These are phyloP conservation scores for Mortierella hygrophila DNA, from an alignment of 192 early-diverging fungal species.

Conservation along the genomic window DNA sequence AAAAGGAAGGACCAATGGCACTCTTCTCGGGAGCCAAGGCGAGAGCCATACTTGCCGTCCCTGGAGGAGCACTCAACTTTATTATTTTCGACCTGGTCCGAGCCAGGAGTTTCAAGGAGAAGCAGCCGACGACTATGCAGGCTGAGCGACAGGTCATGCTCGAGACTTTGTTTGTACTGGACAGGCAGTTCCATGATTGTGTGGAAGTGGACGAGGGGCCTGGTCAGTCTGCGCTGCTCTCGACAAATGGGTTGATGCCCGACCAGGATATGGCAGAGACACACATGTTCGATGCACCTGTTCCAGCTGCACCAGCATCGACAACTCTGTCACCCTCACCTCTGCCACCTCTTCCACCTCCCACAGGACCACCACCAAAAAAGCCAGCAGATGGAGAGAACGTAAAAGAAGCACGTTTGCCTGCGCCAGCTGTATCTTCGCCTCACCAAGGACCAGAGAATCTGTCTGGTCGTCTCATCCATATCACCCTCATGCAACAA, in stretches of 20 bases:
- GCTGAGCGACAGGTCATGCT: slow-evolving; percentile 23
- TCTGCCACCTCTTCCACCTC: not conserved
- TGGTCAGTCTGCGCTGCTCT: not conserved
- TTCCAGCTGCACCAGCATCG: not conserved
- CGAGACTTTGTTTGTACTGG: slow-evolving; percentile 25
- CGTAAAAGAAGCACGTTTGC: not conserved
- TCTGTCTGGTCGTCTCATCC: not conserved
- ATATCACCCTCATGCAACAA: not conserved
- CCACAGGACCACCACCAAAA: no score
- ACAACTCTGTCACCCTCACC: not conserved
- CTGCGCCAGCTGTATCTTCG: not conserved
- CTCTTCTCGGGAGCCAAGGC: slow-evolving; percentile 40
- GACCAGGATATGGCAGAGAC: not conserved
- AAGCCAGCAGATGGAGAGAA: not conserved
- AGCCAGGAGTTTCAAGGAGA: slow-evolving; percentile 42
- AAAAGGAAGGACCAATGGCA: slow-evolving; percentile 47
- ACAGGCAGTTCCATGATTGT: slow-evolving; percentile 19
- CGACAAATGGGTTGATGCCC: not conserved
- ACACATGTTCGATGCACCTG: not conserved
- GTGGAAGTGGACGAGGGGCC: not conserved
- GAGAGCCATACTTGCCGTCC: slow-evolving; percentile 34
- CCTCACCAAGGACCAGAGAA: not conserved
- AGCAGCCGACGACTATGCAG: slow-evolving; percentile 6
- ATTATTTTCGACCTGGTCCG: slow-evolving; percentile 53
- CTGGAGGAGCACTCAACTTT: slow-evolving; percentile 54